Conservation (phyloP, 1,139 yeast species). For the Lizanozyma gosingica region DNA sequence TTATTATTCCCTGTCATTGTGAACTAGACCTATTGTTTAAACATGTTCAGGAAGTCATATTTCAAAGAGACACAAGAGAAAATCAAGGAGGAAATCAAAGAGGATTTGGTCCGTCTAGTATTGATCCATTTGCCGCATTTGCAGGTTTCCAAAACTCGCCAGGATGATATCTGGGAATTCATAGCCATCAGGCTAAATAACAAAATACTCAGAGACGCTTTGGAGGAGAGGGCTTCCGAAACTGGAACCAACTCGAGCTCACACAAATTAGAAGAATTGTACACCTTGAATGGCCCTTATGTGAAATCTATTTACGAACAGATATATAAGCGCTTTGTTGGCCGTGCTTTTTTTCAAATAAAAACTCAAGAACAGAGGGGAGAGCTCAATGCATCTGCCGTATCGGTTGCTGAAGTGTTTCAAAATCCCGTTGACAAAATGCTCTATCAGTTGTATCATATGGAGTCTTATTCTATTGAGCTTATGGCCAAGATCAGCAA, state of each 20-base stretch:
- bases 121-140: conserved; percentile 26
- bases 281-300: conserved; percentile 22
- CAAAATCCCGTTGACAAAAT: conserved; percentile 11
- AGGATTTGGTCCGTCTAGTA: conserved; percentile 23
- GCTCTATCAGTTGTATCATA: conserved; percentile 17
- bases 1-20: too few species aligned
- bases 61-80: conserved; percentile 20
- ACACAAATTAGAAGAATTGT: conserved; percentile 15
- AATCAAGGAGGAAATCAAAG: conserved; percentile 17
- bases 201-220: conserved; percentile 11
- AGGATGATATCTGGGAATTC: conserved; percentile 27
- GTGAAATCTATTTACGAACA: conserved; percentile 18
- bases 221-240: too few species aligned
- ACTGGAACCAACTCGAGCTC: conserved; percentile 4
- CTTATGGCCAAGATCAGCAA: conserved; percentile 17
- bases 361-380: conserved; percentile 2
- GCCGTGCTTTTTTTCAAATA: conserved; percentile 6
- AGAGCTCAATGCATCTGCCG: conserved; percentile 5
- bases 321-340: conserved; percentile 7
- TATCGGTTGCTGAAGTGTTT: conserved; percentile 11
- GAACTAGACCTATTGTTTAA: too few species aligned
- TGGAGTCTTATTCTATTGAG: conserved; percentile 17
- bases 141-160: conserved; percentile 16
- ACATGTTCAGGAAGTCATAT: conserved; percentile 13
- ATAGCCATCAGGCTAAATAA: conserved; percentile 25